Evolutionary conservation across 176 grass and related monocot genomes (phyloP).

Genomic region (Thinopyrum elongatum): DNA sequence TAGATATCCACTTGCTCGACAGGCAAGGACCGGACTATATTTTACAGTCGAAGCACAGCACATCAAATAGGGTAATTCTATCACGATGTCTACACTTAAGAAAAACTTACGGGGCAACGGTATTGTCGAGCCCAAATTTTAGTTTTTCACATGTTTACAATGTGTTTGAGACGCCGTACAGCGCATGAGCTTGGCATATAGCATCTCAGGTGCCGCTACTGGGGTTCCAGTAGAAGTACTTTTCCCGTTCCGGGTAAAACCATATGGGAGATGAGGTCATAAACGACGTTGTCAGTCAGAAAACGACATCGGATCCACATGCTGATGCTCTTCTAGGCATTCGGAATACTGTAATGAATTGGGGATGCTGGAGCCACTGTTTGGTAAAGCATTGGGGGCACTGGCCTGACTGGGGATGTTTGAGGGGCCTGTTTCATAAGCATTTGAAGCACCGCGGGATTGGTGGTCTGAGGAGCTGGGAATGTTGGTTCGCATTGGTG

Average conservation of each 20-base stretch:
- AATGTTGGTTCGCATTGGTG: slow-evolving; percentile 25
- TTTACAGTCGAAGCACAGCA: slow-evolving; percentile 25
- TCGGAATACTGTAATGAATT: slow-evolving; percentile 35
- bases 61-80: not conserved
- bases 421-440: slow-evolving; percentile 1
- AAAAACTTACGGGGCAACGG: slow-evolving; percentile 23
- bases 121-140: slow-evolving; percentile 16
- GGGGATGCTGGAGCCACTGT: slow-evolving; percentile 10
- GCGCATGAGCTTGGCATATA: not conserved
- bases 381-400: slow-evolving; percentile 24
- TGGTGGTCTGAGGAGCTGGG: slow-evolving; percentile 27
- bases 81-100: slow-evolving; percentile 19
- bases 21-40: not conserved
- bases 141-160: slow-evolving; percentile 33
- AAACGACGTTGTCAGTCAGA: slow-evolving; percentile 49
- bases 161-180: not conserved
- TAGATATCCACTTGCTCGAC: not conserved
- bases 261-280: slow-evolving; percentile 75
- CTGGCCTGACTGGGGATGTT: slow-evolving; percentile 38
- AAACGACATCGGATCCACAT: slow-evolving; percentile 47
- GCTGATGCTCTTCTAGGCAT: slow-evolving; percentile 34
- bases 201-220: slow-evolving; percentile 14
- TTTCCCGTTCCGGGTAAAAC: slow-evolving; percentile 42
- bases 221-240: slow-evolving; percentile 41
- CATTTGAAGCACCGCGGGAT: slow-evolving; percentile 32